Conservation (phyloP, 176 grass and related monocot genomes). For the Hordeum marinum region DNA sequence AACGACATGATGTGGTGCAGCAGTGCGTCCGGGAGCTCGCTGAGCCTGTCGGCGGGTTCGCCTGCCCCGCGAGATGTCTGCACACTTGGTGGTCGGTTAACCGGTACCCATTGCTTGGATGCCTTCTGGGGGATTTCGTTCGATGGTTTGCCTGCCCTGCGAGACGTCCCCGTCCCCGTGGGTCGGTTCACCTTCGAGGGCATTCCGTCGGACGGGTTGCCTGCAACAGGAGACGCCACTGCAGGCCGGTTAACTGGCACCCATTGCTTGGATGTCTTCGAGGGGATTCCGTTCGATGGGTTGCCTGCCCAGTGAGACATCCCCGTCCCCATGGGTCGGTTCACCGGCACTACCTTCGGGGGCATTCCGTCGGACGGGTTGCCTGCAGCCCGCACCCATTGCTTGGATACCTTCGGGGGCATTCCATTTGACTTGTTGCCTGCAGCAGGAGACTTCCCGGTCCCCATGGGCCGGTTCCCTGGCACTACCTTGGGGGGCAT, state of each 20-base stretch:
- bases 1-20: neutral
- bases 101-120: neutral
- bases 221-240: neutral
- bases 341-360: neutral
- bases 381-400: neutral
- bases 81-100: neutral
- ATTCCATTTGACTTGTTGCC: neutral
- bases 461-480: neutral
- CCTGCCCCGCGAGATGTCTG: neutral
- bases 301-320: neutral
- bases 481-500: neutral
- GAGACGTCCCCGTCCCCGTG: neutral
- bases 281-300: neutral
- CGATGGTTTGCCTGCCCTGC: neutral
- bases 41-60: neutral
- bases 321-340: neutral
- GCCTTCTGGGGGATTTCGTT: neutral
- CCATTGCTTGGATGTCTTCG: neutral
- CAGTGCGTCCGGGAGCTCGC: neutral
- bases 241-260: neutral
- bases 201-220: no score
- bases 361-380: no score
- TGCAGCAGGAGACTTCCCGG: neutral
- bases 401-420: neutral
- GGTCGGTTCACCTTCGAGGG: neutral